Percentiles rank a stretch among this genome's conserved stretches.
Conservation (phyloP, 1,139 yeast species). For the Zygoascus sp. region DNA sequence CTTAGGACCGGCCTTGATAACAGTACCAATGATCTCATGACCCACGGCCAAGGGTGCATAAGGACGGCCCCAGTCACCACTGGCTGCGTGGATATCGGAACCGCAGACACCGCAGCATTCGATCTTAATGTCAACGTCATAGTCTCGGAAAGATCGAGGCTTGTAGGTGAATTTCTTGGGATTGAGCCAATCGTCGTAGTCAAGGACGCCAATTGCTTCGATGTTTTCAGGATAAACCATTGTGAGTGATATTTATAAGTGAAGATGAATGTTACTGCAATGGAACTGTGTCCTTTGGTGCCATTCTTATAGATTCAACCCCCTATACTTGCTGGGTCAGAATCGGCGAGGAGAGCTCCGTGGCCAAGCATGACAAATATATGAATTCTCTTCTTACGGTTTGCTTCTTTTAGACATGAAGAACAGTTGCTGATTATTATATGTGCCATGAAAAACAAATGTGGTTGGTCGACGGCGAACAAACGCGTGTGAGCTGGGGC, state of each 20-base stretch:
- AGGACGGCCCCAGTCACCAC: constrained; percentile 40
- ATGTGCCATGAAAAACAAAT: too few species aligned
- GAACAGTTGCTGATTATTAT: too few species aligned
- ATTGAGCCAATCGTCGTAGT: constrained; percentile 3
- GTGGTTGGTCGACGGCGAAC: too few species aligned
- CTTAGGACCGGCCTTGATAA: constrained; percentile 59
- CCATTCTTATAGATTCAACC: too few species aligned
- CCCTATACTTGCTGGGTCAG: too few species aligned
- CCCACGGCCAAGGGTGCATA: constrained; percentile 40
- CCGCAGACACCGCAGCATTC: constrained; percentile 61
- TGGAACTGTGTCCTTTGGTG: background rate
- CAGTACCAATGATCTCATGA: constrained; percentile 56
- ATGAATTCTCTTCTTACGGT: too few species aligned
- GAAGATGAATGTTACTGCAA: background rate
- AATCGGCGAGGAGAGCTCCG: too few species aligned
- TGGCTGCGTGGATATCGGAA: constrained; percentile 48
- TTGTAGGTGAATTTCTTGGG: constrained; percentile 5
- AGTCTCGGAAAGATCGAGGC: constrained; percentile 12
- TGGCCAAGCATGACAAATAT: too few species aligned
- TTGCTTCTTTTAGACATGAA: too few species aligned
- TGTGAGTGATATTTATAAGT: background rate
- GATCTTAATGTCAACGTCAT: constrained; percentile 43
- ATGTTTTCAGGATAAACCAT: constrained; percentile 8
- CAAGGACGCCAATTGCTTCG: constrained; percentile 6
- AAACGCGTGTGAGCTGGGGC: too few species aligned